Evolutionary conservation across 1,284 basidiomycete genomes (phyloP), one percentile per base, ranked within the genome.

Genomic region (Cystobasidiaceae sp.): DNA sequence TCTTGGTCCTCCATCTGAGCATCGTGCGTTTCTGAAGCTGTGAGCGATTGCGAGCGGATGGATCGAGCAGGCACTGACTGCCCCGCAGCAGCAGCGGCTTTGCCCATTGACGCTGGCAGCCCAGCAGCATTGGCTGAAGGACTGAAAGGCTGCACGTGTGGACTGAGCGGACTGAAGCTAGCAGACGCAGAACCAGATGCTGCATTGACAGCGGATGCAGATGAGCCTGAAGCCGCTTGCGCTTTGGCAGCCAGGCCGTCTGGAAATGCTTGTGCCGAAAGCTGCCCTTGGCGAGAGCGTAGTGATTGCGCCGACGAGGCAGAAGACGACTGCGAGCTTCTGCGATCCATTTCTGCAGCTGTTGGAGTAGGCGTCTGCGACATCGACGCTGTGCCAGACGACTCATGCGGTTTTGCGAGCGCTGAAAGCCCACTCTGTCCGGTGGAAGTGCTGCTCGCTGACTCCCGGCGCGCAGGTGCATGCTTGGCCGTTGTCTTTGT

Each of bases 121-220:
- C 3, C 27, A 25, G 8, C 45, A 15, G 48, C 32, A 19, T 54
- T 30, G 17, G 34, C 6, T 11, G 70, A 56, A 5, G 72, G 72
- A 41, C 69, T 69, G 58, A 73, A 73, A 7, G 72, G 72, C 33
- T 72, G 57, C 2, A 73, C 72, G 11, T 55, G 63, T 11, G 72
- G 71, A 30, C 70, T 71, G 17, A 73, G 65, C 5, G 61, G 61
- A 23, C 60, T 62, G 30, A 49, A 46, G 15, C 28, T 37, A 4
- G 45, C 9, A 23, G 15, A 23, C n/a, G n/a, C n/a, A n/a, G n/a
- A n/a, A n/a, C n/a, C n/a, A n/a, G 33, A 19, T 19, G 27, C 44
- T 11, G 17, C 21, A 4, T 37, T 19, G 9, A 15, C 54, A 13
- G 39, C 37, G 23, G 54, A 33, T 2, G 37, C 23, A 4, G 54